Evolutionary conservation across 2,329 filamentous ascomycete genomes (phyloP).

Genomic region (Ilyonectria robusta): DNA sequence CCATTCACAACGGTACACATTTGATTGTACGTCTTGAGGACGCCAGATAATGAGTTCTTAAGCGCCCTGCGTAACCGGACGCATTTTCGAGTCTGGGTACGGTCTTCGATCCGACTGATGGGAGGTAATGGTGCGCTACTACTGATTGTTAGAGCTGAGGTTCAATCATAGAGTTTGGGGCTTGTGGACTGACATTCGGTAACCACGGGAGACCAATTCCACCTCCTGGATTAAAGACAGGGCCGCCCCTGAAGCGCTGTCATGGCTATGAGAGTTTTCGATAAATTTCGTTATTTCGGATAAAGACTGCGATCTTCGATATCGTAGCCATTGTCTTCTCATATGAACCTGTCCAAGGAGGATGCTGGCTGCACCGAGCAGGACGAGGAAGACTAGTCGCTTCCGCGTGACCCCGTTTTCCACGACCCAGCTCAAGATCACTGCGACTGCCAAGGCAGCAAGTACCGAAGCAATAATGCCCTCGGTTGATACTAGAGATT

Average conservation of each 20-base stretch:
- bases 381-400: constrained; percentile 63
- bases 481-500: constrained; percentile 58
- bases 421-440: constrained; percentile 80
- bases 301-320: constrained; percentile 81
- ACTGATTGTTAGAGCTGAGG: constrained; percentile 19
- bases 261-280: constrained; percentile 83
- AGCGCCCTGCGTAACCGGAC: constrained; percentile 84
- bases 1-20: constrained; percentile 78
- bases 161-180: not conserved
- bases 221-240: constrained; percentile 92
- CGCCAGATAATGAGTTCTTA: constrained; percentile 76
- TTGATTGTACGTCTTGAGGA: constrained; percentile 80
- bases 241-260: constrained; percentile 81
- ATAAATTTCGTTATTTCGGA: constrained; percentile 78
- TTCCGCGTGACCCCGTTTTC: constrained; percentile 70
- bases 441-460: constrained; percentile 75
- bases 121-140: constrained; percentile 92
- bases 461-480: constrained; percentile 63
- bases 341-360: constrained; percentile 77
- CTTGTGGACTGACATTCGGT: constrained; percentile 76
- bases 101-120: constrained; percentile 91
- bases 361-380: constrained; percentile 69
- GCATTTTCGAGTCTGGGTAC: constrained; percentile 83
- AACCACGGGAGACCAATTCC: constrained; percentile 93
- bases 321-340: constrained; percentile 85